Evolutionary conservation across 148 eudicot genomes (phyloP), one percentile per base, ranked within the genome.

Genomic region (Rhododendron ovatum): DNA sequence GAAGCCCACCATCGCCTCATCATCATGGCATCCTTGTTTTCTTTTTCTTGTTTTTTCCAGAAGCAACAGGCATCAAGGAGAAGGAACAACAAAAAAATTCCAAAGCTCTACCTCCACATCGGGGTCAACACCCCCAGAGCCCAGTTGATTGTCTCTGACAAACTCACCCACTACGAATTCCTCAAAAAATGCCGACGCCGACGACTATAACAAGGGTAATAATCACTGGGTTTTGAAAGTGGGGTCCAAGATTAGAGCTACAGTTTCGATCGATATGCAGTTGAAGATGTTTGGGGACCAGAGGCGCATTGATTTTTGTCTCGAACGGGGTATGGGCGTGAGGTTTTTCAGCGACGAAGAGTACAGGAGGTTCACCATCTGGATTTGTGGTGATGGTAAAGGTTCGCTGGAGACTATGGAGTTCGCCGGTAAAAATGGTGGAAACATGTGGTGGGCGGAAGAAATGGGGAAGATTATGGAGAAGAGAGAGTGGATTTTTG

Each of bases 221-320:
- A 90, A 78, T 33, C 85, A 14, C 67, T 96, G 98, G 98, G 85
- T 93, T 55, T 73, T 97, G 89, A 87, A 86, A 51, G 88, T 97
- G 17, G 98, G 98, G 81, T 78, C 77, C n/a, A 95, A 93, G 53
- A 87, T 97, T 85, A 83, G 82, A 84, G 93, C 84, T 86, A 94
- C 87, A 92, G 98, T 97, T 90, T 89, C 91, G 4, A 87, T 93
- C 20, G 96, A 94, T 22, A 48, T 94, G 90, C 98, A 94, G 80
- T 85, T 97, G 93, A 97, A 97, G 87, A 94, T 91, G 89, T 92
- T 95, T 79, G 98, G 93, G 1, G 95, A 94, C 78, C 98, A 95
- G 81, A 78, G 91, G 2, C 88, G 99, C 65, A 94, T 95, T 3
- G 99, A 95, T 90, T 97, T 97, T 95, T 28, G 93, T 97, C n/a